Conservation (phyloP, 441 rosid genomes). For the Francoa sonchifolia region DNA sequence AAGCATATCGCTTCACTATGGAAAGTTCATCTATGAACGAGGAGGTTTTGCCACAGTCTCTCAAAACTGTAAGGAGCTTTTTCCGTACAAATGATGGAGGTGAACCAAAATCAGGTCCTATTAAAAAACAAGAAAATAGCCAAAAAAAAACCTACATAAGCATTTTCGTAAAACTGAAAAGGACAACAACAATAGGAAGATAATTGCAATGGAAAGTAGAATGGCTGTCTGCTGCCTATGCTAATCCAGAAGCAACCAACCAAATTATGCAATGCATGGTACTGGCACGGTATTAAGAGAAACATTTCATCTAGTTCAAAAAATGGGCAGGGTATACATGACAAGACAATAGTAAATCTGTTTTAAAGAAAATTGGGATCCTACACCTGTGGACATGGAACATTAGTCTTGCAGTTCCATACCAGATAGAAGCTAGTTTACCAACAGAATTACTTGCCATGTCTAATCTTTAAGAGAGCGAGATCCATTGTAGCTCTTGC, state of each 20-base stretch:
- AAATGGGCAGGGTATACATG: no score
- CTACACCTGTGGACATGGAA: no score
- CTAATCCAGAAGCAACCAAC: not conserved
- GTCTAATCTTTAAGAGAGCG: constrained; percentile 66
- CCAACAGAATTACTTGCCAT: constrained; percentile 39
- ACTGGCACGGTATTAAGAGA: no score
- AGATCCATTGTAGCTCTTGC: constrained; percentile 88
- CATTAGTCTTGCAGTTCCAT: no score
- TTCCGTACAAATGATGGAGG: constrained; percentile 49
- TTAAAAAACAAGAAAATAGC: constrained; percentile 10
- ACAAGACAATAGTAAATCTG: no score
- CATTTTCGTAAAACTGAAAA: not conserved
- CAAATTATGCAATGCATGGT: no score
- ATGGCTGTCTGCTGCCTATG: no score
- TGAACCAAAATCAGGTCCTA: constrained; percentile 90
- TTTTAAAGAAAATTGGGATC: no score
- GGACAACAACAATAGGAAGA: no score
- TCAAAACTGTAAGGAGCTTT: constrained; percentile 56
- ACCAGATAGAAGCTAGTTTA: not conserved
- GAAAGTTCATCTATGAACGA: constrained; percentile 59
- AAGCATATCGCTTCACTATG: constrained; percentile 59
- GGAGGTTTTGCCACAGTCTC: constrained; percentile 56
- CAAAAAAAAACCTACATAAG: constrained; percentile 5
- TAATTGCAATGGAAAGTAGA: no score
- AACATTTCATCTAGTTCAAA: no score